A percentile compares a stretch with the other conserved stretches of the same genome.
Evolutionary conservation across 2,329 filamentous ascomycete genomes (phyloP).

Genomic region (Cryphonectria japonica): DNA sequence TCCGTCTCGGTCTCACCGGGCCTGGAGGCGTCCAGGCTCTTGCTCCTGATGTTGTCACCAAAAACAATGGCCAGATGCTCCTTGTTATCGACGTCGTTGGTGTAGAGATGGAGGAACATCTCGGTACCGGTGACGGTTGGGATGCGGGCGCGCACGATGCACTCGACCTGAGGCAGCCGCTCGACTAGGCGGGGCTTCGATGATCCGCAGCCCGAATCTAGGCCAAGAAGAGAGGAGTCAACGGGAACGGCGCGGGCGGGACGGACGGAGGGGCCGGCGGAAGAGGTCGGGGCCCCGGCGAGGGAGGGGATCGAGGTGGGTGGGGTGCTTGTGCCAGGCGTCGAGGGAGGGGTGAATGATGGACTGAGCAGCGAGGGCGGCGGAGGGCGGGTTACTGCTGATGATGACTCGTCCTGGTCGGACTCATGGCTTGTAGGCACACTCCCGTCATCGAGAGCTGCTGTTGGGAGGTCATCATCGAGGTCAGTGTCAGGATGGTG

Average conservation of each 20-base stretch:
- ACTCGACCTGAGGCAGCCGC: constrained; percentile 82
- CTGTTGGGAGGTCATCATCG: constrained; percentile 31
- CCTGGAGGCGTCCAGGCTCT: constrained; percentile 70
- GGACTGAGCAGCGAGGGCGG: constrained; percentile 81
- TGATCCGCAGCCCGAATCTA: constrained; percentile 54
- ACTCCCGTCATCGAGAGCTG: constrained; percentile 23
- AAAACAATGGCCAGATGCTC: constrained; percentile 98
- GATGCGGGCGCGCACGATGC: constrained; percentile 91
- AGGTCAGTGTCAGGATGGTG: constrained; percentile 32
- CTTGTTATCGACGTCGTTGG: constrained; percentile 90
- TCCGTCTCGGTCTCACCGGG: constrained; percentile 84
- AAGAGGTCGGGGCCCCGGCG: constrained; percentile 26
- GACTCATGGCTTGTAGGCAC: constrained; percentile 17
- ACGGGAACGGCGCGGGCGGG: constrained; percentile 60
- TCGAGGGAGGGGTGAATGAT: constrained; percentile 76
- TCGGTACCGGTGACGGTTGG: constrained; percentile 89
- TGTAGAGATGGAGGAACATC: constrained; percentile 96
- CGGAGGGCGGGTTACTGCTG: constrained; percentile 33
- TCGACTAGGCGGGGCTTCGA: constrained; percentile 74
- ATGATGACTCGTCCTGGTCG: constrained; percentile 27
- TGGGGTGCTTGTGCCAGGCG: constrained; percentile 62
- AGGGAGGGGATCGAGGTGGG: constrained; percentile 37
- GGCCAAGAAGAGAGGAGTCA: constrained; percentile 56
- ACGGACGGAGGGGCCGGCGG: constrained; percentile 31
- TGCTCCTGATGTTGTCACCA: constrained; percentile 78